Evolutionary conservation across 2,329 filamentous ascomycete genomes (phyloP), one percentile per base, ranked within the genome.

Genomic region (Sclerotinia minor): DNA sequence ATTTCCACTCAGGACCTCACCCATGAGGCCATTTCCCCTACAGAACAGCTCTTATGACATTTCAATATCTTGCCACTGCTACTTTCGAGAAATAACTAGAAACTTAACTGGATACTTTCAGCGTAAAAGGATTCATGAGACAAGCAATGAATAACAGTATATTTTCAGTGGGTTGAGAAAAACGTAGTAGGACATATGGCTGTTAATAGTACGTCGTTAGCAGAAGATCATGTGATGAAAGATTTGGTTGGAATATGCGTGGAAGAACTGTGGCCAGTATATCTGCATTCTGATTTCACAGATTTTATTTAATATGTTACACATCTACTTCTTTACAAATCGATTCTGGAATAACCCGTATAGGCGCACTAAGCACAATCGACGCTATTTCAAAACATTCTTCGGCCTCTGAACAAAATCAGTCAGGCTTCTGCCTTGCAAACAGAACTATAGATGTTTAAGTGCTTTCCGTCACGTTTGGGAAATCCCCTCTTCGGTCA

Each of bases 101-200:
- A 81, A 70, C 83, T 82, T 0, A 72, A 0, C 74, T 85, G 29
- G 81, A 84, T 71, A 77, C 81, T 38, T 78, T 82, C 70, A 85
- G 85, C 72, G 78, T 86, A 24, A 79, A 81, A 17, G 82, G 84
- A 57, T 77, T 84, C 8, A 75, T 86, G 38, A 83, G 85, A 9
- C 82, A 87, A 74, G 84, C 82, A 50, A 87, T 87, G 80, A 87
- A 84, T 17, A 84, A 82, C 71, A 78, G 79, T 15, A 80, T 88
- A 68, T 87, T 89, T 76, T 73, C 77, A 54, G 85, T n/a, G 88
- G 71, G 80, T 82, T 0, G 75, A 75, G 6, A 81, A 83, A 0
- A 82, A 83, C 1, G 69, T 80, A 2, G 81, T 88, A 69, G 82
- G 81, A 11, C 87, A 89, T 74, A 87, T 84, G 2, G 82, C 83